Evolutionary conservation across 2,329 filamentous ascomycete species (phyloP).

Genomic region (Massarina eburnea): DNA sequence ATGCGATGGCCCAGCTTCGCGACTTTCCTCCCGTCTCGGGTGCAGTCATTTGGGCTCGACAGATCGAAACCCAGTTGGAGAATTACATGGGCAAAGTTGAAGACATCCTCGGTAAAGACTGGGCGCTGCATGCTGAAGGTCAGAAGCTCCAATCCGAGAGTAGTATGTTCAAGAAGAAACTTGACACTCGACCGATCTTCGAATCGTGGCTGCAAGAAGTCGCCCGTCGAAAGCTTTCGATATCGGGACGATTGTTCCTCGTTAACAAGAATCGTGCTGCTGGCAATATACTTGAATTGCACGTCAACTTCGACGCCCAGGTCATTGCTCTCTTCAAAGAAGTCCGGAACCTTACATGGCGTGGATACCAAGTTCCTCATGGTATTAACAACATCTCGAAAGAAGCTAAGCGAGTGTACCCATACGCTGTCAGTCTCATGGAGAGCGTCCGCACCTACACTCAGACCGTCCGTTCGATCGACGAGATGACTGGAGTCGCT

Average conservation of each 20-base stretch:
- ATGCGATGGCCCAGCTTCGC: slow-evolving; percentile 96
- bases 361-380: slow-evolving; percentile 92
- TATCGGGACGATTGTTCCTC: slow-evolving; percentile 87
- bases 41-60: slow-evolving; percentile 94
- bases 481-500: slow-evolving; percentile 82
- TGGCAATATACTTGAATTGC: slow-evolving; percentile 83
- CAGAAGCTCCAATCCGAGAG: slow-evolving; percentile 92
- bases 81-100: slow-evolving; percentile 99
- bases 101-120: slow-evolving; percentile 91
- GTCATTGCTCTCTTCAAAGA: slow-evolving; percentile 99
- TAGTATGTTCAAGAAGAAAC: slow-evolving; percentile 90
- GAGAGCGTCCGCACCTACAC: slow-evolving; percentile 94
- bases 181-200: slow-evolving; percentile 91
- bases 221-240: slow-evolving; percentile 82
- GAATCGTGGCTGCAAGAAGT: slow-evolving; percentile 95
- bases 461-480: slow-evolving; percentile 82
- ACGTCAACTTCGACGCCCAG: slow-evolving; percentile 95
- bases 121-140: slow-evolving; percentile 91
- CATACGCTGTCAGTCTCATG: slow-evolving; percentile 97
- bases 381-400: slow-evolving; percentile 94
- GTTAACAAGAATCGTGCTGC: slow-evolving; percentile 87
- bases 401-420: slow-evolving; percentile 97
- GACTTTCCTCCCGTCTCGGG: slow-evolving; percentile 95
- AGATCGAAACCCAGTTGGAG: slow-evolving; percentile 94
- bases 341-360: slow-evolving; percentile 92